Evolutionary conservation across 1,284 basidiomycete genomes (phyloP), one percentile per base, ranked within the genome.

Genomic region (Papiliotrema terrestris): DNA sequence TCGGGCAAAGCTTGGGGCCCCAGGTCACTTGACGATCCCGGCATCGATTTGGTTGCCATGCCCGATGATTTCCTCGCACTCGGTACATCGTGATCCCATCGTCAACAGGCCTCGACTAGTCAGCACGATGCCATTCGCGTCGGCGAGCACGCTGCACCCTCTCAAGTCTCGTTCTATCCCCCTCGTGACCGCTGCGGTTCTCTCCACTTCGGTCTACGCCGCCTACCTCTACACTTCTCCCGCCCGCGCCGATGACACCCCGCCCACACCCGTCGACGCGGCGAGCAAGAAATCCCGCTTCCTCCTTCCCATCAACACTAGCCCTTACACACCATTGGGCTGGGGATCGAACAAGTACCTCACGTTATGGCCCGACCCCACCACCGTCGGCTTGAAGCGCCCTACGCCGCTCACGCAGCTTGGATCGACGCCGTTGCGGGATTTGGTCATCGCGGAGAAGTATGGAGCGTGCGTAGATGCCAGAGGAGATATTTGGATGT

Each of bases 381-480:
- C 54, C 22, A 45, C 66, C 42, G 44, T 54, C 2, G 56, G 64
- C n/a, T 14, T 73, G 17, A 69, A 69, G 55, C 62, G 61, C 17
- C 72, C 72, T 3, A 61, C 67, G 14, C 63, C 72, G 17, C 52
- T 74, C 13, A 25, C 60, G 13, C 65, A 69, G 25, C 54, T 77
- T 32, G 67, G 72, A 13, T 47, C 66, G n/a, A 74, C 76, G 80
- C 67, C 90, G 1, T 78, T 93, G 25, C 82, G 89, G 19, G 89
- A 94, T 72, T 71, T 94, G 29, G 84, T 82, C 6, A 75, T 94
- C 19, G 85, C 89, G 43, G 82, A 85, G 62, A 81, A 79, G 44
- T 87, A 91, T 62, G 90, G 84, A 1, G 89, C 87, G 3, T 89
- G 86, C 58, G 83, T 92, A n/a, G 90, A 94, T 71, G 86, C 85